phyloP scores from a whole-genome alignment of 176 grass and related monocot genomes.

The Raddia guianensis region DNA sequence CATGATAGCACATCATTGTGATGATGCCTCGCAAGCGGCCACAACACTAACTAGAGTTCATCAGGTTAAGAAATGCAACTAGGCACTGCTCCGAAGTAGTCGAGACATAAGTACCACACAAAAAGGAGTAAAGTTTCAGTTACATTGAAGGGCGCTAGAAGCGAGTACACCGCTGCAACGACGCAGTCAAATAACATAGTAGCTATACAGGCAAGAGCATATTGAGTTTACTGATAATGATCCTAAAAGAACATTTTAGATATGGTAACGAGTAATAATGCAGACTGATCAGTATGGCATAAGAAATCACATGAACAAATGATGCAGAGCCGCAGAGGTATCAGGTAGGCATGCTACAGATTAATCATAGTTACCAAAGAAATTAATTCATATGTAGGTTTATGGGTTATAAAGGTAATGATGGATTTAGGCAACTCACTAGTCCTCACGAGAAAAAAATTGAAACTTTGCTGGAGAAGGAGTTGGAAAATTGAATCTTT shows the following conservation, averaged over 20 bases:
- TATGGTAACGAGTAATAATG: background rate
- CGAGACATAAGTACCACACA: background rate
- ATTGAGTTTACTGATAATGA: background rate
- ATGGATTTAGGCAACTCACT: background rate
- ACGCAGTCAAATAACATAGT: conserved; percentile 10
- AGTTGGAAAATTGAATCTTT: no score
- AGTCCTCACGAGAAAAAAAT: background rate
- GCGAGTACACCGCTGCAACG: background rate
- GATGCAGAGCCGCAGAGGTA: background rate
- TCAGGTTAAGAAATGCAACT: background rate
- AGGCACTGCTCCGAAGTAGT: background rate
- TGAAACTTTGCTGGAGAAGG: background rate
- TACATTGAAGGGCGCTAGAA: conserved; percentile 14
- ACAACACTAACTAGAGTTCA: background rate
- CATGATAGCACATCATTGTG: conserved; percentile 20
- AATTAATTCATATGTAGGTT: background rate
- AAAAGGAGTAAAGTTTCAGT: background rate
- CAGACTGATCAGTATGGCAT: background rate
- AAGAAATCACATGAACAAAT: background rate
- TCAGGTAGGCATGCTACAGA: background rate
- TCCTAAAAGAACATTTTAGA: conserved; percentile 9
- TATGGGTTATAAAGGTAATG: background rate
- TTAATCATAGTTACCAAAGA: background rate
- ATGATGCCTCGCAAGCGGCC: background rate
- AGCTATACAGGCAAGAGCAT: background rate